These are phyloP conservation scores for Pseudogymnoascus verrucosus DNA, from an alignment of 2,329 filamentous ascomycete species.

Conservation along the genomic window DNA sequence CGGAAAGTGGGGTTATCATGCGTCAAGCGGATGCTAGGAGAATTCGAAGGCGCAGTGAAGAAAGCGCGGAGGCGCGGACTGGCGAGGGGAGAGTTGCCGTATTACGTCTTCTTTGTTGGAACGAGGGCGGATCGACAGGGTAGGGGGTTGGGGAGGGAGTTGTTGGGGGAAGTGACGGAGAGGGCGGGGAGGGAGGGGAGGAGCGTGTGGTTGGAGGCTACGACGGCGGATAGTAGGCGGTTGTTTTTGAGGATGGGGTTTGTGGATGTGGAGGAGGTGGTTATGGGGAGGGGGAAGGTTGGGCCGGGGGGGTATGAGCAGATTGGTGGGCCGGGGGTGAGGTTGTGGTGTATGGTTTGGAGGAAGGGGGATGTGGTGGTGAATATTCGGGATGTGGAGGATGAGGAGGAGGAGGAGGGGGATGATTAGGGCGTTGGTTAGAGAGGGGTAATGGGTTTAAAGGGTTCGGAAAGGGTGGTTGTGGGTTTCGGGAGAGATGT, in stretches of 20 bases:
- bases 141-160: slow-evolving; percentile 10
- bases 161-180: slow-evolving; percentile 15
- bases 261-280: slow-evolving; percentile 14
- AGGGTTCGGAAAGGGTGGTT: not conserved
- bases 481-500: not conserved
- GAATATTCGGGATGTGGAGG: not conserved
- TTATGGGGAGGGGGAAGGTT: slow-evolving; percentile 15
- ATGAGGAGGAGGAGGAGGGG: not conserved
- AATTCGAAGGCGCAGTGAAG: slow-evolving; percentile 6
- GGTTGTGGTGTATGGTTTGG: not conserved
- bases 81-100: slow-evolving; percentile 10
- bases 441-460: not conserved
- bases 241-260: slow-evolving; percentile 18
- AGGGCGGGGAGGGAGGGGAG: slow-evolving; percentile 12
- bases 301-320: not conserved
- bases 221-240: slow-evolving; percentile 11
- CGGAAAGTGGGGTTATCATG: slow-evolving; percentile 16
- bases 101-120: slow-evolving; percentile 19
- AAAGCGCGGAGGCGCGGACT: not conserved
- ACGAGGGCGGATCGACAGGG: slow-evolving; percentile 11
- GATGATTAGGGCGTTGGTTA: not conserved
- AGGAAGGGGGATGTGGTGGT: not conserved
- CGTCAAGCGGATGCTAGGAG: slow-evolving; percentile 14
- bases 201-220: slow-evolving; percentile 19
- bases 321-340: not conserved